These are phyloP conservation scores for Ceratobasidium sp. DNA, from an alignment of 1,284 basidiomycete species.

Conservation along the genomic window DNA sequence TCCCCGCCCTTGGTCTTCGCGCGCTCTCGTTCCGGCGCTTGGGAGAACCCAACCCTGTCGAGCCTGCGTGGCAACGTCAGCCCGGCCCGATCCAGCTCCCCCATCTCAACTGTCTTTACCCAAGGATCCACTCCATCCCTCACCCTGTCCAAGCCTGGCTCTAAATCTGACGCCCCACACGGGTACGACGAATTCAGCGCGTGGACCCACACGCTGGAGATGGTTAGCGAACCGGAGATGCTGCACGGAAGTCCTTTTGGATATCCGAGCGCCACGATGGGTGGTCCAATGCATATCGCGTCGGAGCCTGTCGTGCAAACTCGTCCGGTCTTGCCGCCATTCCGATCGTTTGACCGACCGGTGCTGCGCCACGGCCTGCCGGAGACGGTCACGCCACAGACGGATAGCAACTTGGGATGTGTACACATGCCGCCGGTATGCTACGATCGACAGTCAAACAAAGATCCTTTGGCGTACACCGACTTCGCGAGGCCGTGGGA, in stretches of 20 bases:
- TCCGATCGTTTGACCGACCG: constrained; percentile 1
- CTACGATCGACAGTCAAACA: no score
- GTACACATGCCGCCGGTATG: no score
- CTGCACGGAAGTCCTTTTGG: constrained; percentile 11
- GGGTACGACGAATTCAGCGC: neutral
- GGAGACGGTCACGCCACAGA: no score
- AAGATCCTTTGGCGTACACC: no score
- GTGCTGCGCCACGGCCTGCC: no score
- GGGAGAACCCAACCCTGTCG: neutral
- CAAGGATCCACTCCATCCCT: constrained; percentile 1
- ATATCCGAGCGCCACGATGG: constrained; percentile 6
- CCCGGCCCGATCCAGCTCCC: neutral
- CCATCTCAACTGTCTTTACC: neutral
- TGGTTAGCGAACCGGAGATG: neutral
- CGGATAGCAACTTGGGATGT: no score
- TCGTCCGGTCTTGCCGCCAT: neutral
- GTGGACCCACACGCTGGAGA: neutral
- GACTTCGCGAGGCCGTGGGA: no score
- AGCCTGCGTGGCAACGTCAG: neutral
- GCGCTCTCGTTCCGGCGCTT: no score
- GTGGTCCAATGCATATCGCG: neutral
- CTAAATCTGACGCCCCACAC: neutral
- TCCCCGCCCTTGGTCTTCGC: neutral
- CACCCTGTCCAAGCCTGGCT: constrained; percentile 9
- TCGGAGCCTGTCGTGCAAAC: constrained; percentile 4